These are phyloP conservation scores for Neostapfia colusana DNA, from an alignment of 176 grass and related monocot species.

Conservation along the genomic window DNA sequence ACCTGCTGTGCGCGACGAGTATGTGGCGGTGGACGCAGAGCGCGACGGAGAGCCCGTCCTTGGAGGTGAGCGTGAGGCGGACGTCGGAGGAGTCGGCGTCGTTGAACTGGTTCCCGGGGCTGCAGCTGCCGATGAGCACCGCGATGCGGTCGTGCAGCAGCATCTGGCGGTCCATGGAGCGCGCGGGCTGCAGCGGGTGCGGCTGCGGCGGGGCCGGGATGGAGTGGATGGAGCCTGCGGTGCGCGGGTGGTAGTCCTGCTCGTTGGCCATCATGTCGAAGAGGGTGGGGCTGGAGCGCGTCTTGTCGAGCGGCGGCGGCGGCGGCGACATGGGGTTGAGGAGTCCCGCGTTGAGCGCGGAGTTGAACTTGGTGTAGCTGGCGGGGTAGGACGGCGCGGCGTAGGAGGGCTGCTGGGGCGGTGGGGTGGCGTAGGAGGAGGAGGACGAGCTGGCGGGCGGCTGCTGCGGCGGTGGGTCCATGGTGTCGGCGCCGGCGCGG, in stretches of 20 bases:
- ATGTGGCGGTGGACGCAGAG: slow-evolving; percentile 87
- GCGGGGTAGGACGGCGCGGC: slow-evolving; percentile 54
- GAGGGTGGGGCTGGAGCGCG: slow-evolving; percentile 90
- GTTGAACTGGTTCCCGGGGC: slow-evolving; percentile 93
- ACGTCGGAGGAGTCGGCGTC: slow-evolving; percentile 84
- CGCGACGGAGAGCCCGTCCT: slow-evolving; percentile 78
- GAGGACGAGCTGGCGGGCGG: slow-evolving; percentile 36
- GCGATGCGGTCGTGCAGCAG: slow-evolving; percentile 81
- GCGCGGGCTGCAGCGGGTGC: slow-evolving; percentile 37
- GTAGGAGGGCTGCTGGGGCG: slow-evolving; percentile 24
- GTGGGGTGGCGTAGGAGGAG: slow-evolving; percentile 33
- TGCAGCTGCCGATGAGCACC: slow-evolving; percentile 78
- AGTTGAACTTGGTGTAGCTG: slow-evolving; percentile 97
- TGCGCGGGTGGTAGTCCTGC: slow-evolving; percentile 87
- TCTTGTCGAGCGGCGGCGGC: slow-evolving; percentile 83
- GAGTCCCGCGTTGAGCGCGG: slow-evolving; percentile 91
- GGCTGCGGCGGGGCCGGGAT: slow-evolving; percentile 26
- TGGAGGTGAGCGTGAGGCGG: slow-evolving; percentile 77
- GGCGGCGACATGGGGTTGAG: slow-evolving; percentile 99
- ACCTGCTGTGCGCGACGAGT: slow-evolving; percentile 82
- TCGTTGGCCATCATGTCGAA: slow-evolving; percentile 99
- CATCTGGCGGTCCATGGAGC: slow-evolving; percentile 60
- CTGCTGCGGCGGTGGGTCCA: slow-evolving; percentile 20
- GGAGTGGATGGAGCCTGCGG: slow-evolving; percentile 26
- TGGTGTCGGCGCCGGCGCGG: slow-evolving; percentile 21